phyloP scores from a whole-genome alignment of 2,329 filamentous ascomycete species.

The Hymenoscyphus scutula region DNA sequence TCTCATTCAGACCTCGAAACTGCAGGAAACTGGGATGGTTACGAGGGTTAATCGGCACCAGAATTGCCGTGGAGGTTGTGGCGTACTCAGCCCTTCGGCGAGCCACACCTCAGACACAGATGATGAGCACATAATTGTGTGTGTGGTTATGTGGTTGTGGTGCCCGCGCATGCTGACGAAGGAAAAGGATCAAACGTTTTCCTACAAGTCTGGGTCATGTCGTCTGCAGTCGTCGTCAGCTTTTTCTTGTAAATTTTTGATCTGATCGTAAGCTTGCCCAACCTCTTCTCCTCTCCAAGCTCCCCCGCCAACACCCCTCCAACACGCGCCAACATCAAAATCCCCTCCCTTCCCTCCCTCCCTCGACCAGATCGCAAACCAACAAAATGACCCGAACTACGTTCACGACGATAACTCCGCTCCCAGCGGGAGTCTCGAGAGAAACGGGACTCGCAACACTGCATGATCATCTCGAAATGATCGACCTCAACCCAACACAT shows the following conservation, averaged over 20 bases:
- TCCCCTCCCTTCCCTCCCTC: not conserved
- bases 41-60: not conserved
- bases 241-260: not conserved
- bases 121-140: not conserved
- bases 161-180: not conserved
- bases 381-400: slow-evolving; percentile 63
- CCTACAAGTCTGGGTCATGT: not conserved
- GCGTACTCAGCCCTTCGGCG: not conserved
- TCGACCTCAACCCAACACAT: slow-evolving; percentile 57
- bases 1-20: not conserved
- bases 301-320: not conserved
- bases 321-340: not conserved
- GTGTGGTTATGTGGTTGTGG: too few species aligned
- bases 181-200: not conserved
- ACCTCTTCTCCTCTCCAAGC: not conserved
- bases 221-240: not conserved
- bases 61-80: too few species aligned
- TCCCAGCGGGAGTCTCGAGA: slow-evolving; percentile 66
- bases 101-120: too few species aligned
- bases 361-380: slow-evolving; percentile 8
- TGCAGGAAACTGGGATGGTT: not conserved
- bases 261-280: not conserved
- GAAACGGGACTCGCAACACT: slow-evolving; percentile 71
- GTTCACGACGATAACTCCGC: slow-evolving; percentile 75
- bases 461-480: slow-evolving; percentile 74